Evolutionary conservation across 177 flowering plant genomes (phyloP), one percentile per base, ranked within the genome.

Genomic region (Vitis hybrid): DNA sequence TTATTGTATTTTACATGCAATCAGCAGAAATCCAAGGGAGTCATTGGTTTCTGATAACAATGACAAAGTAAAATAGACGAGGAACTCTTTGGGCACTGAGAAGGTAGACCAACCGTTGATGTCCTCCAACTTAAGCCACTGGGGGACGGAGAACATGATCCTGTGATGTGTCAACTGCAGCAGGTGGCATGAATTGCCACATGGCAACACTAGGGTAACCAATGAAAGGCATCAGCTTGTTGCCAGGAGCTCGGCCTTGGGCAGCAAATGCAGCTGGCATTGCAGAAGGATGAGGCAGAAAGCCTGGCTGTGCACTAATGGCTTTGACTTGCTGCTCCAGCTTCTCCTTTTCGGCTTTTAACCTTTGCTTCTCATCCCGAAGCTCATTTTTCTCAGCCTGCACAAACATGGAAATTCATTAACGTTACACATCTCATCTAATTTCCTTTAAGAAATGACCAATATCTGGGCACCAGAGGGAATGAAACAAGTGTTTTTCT

Each of bases 141-240:
- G 82, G 84, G 40, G 84, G 83, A n/a, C 80, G 82, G 49, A 83
- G 83, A 9, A 76, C 70, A 52, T 82, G 86, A 69, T 83, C 86
- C 72, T 78, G 80, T 5, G 86, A 83, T 14, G 78, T 78, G 57
- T 82, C 85, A 1, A 82, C 79, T 9, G 77, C 61, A 46, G 83
- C 81, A 30, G 83, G 81, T 19, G 83, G 78, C 79, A 82, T 78
- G 75, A 82, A 77, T 21, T 80, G 85, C 83, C 85, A 80, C 83
- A 80, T 82, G 0, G 78, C 74, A 14, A 80, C 72, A 2, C 83
- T 76, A 21, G 85, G 85, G 70, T 75, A 82, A 7, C 83, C 73
- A 11, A 82, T 56, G 57, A 74, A 73, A n/a, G 85, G 85, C 66
- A 75, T 63, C 72, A 80, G 50, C 67, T 82, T 82, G 65, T 54